Evolutionary conservation across 2,329 filamentous ascomycete species (phyloP), one percentile per base, ranked within the genome.

Genomic region (Cercospora janseana): DNA sequence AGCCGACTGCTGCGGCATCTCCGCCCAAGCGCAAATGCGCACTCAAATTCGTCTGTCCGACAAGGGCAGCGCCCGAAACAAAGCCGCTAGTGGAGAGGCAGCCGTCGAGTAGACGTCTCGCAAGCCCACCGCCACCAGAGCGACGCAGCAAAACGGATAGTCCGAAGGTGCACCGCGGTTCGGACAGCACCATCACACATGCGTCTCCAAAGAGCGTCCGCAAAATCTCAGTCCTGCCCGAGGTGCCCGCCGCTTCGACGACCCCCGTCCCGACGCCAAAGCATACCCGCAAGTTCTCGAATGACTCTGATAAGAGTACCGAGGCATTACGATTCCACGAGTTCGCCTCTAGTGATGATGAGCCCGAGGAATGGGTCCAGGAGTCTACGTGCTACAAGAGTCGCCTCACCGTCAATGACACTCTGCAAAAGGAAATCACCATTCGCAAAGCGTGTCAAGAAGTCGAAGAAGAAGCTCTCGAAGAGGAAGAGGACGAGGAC

Each of bases 281-380:
- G 66, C 69, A 15, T 5, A 16, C 26, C 7, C 56, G 63, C 2
- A 65, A 56, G 26, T 31, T 60, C 28, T 65, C 63, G 9, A 57
- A 61, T 27, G 59, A 60, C 18, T 64, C 59, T 5, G 56, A 61
- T 24, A 64, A 74, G 29, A 70, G 82, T 73, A 65, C 82, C 74
- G 74, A 77, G 62, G 74, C 75, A n/a, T 73, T 70, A 35, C 71
- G 76, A 41, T 97, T 96, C 66, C 88, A 96, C 67, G 92, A 95
- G 63, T 97, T 97, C 67, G 92, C 88, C 34, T 90, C 86, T 66
- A 90, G 88, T 42, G 79, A 83, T 51, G 78, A 86, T 31, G 82
- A 88, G 51, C 87, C 93, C 55, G 91, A 96, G 51, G 91, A 95
- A 62, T 98, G 93, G 93, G 88, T 94, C 23, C 82, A 86, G 49